These are phyloP conservation scores for Pseudogymnoascus pannorum DNA, from an alignment of 2,329 filamentous ascomycete species.

Conservation along the genomic window DNA sequence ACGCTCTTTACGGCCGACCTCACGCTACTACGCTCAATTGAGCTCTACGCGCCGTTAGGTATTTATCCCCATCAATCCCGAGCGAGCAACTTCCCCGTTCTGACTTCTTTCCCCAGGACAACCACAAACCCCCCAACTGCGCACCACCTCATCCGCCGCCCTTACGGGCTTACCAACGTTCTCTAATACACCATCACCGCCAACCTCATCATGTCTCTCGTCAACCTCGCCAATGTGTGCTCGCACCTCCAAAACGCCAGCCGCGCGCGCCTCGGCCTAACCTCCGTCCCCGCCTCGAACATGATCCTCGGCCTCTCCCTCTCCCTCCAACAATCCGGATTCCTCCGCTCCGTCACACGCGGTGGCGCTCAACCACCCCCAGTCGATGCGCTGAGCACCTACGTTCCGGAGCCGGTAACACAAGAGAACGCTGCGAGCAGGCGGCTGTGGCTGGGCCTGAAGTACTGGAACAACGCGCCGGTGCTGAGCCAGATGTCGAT, in stretches of 20 bases:
- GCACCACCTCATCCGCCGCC: background rate
- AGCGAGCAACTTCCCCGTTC: background rate
- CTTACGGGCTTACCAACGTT: background rate
- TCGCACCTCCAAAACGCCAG: constrained; percentile 70
- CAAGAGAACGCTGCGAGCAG: constrained; percentile 53
- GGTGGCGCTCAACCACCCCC: constrained; percentile 52
- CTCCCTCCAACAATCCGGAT: constrained; percentile 61
- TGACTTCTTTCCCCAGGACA: background rate
- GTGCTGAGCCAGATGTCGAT: constrained; percentile 57
- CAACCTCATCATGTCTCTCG: constrained; percentile 54
- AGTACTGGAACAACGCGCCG: constrained; percentile 66
- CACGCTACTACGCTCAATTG: background rate
- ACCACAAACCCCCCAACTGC: background rate
- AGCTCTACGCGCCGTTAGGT: background rate
- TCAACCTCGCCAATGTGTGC: constrained; percentile 62
- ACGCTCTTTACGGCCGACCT: background rate
- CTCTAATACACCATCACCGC: background rate
- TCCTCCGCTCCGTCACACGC: constrained; percentile 60
- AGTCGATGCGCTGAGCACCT: constrained; percentile 39
- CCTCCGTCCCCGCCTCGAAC: constrained; percentile 61
- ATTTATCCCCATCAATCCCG: background rate
- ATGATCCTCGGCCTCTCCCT: constrained; percentile 57
- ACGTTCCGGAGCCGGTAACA: constrained; percentile 44
- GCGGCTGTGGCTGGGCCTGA: constrained; percentile 64
- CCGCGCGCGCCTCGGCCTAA: constrained; percentile 59